Percentiles rank a stretch among this genome's conserved stretches.
Conservation (phyloP, 106 monocot species). For the Acorus gramineus region DNA sequence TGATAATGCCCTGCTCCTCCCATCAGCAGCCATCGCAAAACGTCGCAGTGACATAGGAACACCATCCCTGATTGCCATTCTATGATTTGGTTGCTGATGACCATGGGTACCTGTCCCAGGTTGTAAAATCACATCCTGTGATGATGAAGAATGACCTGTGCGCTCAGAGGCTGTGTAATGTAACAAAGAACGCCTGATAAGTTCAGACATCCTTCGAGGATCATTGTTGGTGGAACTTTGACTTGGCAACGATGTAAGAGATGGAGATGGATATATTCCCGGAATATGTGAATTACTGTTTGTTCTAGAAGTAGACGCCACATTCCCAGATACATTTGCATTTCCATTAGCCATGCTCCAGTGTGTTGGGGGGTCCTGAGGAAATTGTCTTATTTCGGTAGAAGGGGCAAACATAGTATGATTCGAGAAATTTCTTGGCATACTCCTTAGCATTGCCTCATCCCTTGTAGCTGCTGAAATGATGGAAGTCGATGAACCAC, state of each 20-base stretch:
- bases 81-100: constrained; percentile 27
- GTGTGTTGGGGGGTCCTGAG: constrained; percentile 28
- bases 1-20: constrained; percentile 51
- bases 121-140: constrained; percentile 18
- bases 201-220: constrained; percentile 28
- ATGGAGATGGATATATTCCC: constrained; percentile 16
- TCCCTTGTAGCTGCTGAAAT: constrained; percentile 22
- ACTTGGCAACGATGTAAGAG: constrained; percentile 23
- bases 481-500: constrained; percentile 21
- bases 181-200: constrained; percentile 13
- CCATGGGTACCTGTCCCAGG: constrained; percentile 12
- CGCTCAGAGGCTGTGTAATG: constrained; percentile 19
- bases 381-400: constrained; percentile 22
- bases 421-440: constrained; percentile 13
- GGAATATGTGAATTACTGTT: constrained; percentile 11
- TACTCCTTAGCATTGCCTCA: constrained; percentile 17
- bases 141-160: constrained; percentile 20
- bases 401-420: constrained; percentile 12
- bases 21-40: constrained; percentile 33
- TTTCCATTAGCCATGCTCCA: constrained; percentile 26
- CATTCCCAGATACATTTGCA: constrained; percentile 18
- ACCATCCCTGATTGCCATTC: constrained; percentile 37
- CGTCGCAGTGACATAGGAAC: constrained; percentile 39
- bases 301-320: constrained; percentile 22
- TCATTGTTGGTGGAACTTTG: constrained; percentile 21